Percentiles rank a stretch among this genome's conserved stretches.
Conservation (phyloP, 169 alveolate genomes). For the Eimeria falciformis region DNA sequence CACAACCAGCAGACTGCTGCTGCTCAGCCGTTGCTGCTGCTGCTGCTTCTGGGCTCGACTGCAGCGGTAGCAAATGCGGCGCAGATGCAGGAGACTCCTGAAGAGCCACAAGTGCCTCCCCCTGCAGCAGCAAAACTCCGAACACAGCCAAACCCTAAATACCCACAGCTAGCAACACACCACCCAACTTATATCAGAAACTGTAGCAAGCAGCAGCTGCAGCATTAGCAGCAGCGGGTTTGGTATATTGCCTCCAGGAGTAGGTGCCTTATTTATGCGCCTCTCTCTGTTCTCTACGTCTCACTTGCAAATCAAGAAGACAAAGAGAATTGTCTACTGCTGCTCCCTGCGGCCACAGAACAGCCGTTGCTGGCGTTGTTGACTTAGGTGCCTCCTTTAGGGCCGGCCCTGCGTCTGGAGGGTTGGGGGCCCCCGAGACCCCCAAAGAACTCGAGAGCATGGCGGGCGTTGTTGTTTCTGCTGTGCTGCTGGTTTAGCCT, state of each 20-base stretch:
- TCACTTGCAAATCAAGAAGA: constrained; percentile 37
- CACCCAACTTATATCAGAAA: background rate
- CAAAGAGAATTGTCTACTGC: background rate
- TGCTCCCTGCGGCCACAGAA: constrained; percentile 25
- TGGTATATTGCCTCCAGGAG: background rate
- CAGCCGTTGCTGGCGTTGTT: constrained; percentile 12
- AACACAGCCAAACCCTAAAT: background rate
- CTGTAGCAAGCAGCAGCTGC: background rate
- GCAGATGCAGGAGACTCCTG: constrained; percentile 33
- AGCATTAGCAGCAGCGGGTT: background rate
- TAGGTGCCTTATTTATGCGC: too few species aligned
- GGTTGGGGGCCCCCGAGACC: constrained; percentile 31
- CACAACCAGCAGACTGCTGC: constrained; percentile 39
- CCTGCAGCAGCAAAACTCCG: constrained; percentile 5
- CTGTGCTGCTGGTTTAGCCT: constrained; percentile 1
- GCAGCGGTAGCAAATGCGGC: constrained; percentile 25
- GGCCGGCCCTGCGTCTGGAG: background rate
- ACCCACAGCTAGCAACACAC: background rate
- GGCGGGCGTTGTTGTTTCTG: background rate
- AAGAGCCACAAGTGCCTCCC: constrained; percentile 49
- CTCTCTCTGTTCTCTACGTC: background rate
- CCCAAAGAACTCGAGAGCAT: constrained; percentile 48
- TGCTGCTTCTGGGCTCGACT: background rate
- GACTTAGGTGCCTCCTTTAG: background rate
- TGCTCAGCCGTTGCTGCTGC: constrained; percentile 46